These are phyloP conservation scores for Dryas integrifolia DNA, from an alignment of 331 rosid species.

Conservation along the genomic window DNA sequence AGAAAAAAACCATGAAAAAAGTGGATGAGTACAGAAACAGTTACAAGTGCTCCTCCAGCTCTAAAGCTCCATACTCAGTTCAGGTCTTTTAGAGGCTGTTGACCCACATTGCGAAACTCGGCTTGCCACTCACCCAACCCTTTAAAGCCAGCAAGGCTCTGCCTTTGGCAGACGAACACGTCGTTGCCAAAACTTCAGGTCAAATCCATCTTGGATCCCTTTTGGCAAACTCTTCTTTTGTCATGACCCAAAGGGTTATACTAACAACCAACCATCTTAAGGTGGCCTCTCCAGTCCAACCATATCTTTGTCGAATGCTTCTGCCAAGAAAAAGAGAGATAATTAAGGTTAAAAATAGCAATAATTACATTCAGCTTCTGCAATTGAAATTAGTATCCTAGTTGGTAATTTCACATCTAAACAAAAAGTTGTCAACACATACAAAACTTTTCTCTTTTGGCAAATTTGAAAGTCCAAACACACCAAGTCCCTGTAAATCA, in stretches of 20 bases:
- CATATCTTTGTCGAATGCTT: constrained; percentile 38
- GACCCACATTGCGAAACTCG: constrained; percentile 31
- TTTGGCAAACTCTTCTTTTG: constrained; percentile 22
- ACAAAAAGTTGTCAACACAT: constrained; percentile 11
- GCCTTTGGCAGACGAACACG: constrained; percentile 4
- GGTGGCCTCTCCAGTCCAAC: constrained; percentile 38
- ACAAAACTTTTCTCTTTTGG: constrained; percentile 1
- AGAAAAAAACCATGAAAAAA: constrained; percentile 12
- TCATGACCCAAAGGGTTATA: constrained; percentile 33
- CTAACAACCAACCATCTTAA: constrained; percentile 43
- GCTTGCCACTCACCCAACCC: constrained; percentile 12
- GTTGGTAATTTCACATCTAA: constrained; percentile 18
- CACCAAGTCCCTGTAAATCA: background rate
- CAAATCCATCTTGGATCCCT: constrained; percentile 40
- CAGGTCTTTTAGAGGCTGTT: constrained; percentile 11
- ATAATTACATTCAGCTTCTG: background rate
- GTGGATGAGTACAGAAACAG: constrained; percentile 22
- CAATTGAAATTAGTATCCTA: background rate
- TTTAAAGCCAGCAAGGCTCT: constrained; percentile 12
- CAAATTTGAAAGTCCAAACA: background rate
- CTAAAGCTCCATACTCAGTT: constrained; percentile 28
- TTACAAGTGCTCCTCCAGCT: constrained; percentile 60
- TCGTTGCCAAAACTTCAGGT: constrained; percentile 21
- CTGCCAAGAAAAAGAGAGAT: constrained; percentile 25
- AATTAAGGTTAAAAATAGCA: background rate